These are phyloP conservation scores for Tillandsia leiboldiana DNA, from an alignment of 176 grass and related monocot species.

Conservation along the genomic window DNA sequence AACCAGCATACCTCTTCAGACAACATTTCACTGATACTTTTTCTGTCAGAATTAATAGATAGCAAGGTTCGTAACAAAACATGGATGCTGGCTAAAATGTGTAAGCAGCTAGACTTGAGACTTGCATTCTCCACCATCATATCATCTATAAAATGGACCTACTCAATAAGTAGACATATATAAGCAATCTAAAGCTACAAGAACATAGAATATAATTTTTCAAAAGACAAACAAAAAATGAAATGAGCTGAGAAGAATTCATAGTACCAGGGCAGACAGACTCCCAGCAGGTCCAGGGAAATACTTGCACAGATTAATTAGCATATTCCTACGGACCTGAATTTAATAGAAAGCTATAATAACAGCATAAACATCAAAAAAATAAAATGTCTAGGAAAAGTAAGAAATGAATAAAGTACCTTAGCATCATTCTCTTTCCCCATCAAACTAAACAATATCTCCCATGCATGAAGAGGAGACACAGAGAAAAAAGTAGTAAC, in stretches of 20 bases:
- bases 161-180: constrained; percentile 2
- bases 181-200: background rate
- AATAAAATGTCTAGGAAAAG: constrained; percentile 3
- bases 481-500: constrained; percentile 66
- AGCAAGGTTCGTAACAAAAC: constrained; percentile 47
- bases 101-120: constrained; percentile 32
- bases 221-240: constrained; percentile 17
- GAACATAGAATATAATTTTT: background rate
- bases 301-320: constrained; percentile 71
- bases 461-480: constrained; percentile 61
- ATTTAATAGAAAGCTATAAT: constrained; percentile 21
- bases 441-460: constrained; percentile 51
- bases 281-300: constrained; percentile 36
- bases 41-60: constrained; percentile 19
- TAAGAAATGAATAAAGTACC: constrained; percentile 37
- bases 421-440: constrained; percentile 50
- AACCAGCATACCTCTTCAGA: constrained; percentile 6
- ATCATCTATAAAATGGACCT: constrained; percentile 49
- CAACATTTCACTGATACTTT: constrained; percentile 25
- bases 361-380: background rate
- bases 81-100: constrained; percentile 40
- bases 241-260: constrained; percentile 14
- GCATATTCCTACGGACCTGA: constrained; percentile 56
- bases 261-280: constrained; percentile 57
- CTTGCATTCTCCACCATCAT: constrained; percentile 34